A percentile compares a stretch with the other conserved stretches of the same genome.
phyloP scores from a whole-genome alignment of 306 rosid genomes.

The Erythrophleum fordii region DNA sequence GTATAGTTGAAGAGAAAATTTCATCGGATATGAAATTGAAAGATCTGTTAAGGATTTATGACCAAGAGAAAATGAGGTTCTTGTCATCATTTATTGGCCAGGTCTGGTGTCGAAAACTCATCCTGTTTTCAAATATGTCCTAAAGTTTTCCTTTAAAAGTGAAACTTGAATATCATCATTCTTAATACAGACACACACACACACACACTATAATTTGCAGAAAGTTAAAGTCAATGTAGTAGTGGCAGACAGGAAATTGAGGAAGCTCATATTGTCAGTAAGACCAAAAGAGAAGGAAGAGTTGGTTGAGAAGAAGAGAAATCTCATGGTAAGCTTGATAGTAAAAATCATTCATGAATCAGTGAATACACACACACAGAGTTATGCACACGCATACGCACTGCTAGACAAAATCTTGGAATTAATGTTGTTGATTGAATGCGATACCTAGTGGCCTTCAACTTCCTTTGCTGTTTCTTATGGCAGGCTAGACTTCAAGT shows the following conservation, averaged over 20 bases:
- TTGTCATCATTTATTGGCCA: slow-evolving; percentile 89
- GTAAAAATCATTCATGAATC: slow-evolving; percentile 15
- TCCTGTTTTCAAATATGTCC: slow-evolving; percentile 22
- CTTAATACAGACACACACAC: slow-evolving; percentile 12
- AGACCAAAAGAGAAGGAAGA: slow-evolving; percentile 84
- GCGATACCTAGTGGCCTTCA: slow-evolving; percentile 34
- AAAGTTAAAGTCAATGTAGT: slow-evolving; percentile 68
- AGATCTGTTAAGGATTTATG: slow-evolving; percentile 77
- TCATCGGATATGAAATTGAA: slow-evolving; percentile 86
- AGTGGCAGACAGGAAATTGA: slow-evolving; percentile 66
- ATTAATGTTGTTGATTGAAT: slow-evolving; percentile 37
- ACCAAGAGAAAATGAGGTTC: slow-evolving; percentile 77
- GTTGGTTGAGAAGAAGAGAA: slow-evolving; percentile 71
- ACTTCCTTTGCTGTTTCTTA: slow-evolving; percentile 36
- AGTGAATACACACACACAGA: not conserved
- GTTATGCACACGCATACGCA: not conserved
- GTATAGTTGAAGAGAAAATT: slow-evolving; percentile 51
- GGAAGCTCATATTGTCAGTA: slow-evolving; percentile 81
- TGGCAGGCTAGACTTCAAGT: slow-evolving; percentile 86
- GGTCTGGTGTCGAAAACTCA: slow-evolving; percentile 56
- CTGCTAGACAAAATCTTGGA: not conserved
- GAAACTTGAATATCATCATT: slow-evolving; percentile 32
- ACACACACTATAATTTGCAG: slow-evolving; percentile 55
- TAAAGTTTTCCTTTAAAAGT: slow-evolving; percentile 17
- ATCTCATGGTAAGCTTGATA: slow-evolving; percentile 72